phyloP scores from a whole-genome alignment of 179 eudicot species.

The Amaranthus tricolor region DNA sequence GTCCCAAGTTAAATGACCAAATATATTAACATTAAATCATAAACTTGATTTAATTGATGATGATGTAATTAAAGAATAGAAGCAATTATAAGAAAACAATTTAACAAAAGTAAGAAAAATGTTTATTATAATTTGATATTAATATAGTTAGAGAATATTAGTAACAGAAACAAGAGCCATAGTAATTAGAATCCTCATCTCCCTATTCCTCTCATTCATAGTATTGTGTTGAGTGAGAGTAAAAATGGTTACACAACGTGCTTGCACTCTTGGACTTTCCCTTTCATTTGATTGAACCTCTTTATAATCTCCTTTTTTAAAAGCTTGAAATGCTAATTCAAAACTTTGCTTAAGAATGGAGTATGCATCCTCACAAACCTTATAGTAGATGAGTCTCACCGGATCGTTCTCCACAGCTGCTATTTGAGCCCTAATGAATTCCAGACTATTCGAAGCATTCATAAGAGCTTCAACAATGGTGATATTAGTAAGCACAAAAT shows the following conservation, averaged over 20 bases:
- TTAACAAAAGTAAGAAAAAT: no score
- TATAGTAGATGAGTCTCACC: background rate
- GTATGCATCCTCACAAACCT: constrained; percentile 22
- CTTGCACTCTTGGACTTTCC: constrained; percentile 15
- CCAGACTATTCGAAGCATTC: constrained; percentile 24
- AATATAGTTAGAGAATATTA: background rate
- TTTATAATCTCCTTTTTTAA: constrained; percentile 2
- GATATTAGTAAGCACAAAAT: constrained; percentile 15
- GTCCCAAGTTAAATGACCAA: no score
- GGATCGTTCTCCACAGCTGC: background rate
- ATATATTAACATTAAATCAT: no score
- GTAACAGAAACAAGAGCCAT: constrained; percentile 24
- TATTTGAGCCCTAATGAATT: constrained; percentile 8
- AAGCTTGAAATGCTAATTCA: constrained; percentile 17
- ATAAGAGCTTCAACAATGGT: constrained; percentile 16
- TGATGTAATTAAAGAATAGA: no score
- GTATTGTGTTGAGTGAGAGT: background rate
- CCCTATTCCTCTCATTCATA: constrained; percentile 28
- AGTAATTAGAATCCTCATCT: constrained; percentile 27
- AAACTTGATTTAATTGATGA: no score
- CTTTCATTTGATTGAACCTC: constrained; percentile 11
- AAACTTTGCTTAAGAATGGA: constrained; percentile 12
- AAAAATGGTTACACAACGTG: constrained; percentile 19
- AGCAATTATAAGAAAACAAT: no score
- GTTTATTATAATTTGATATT: no score